Base-by-base conservation (phyloP, 495 filamentous ascomycete genomes). In the Hyaloscypha bicolor region DNA sequence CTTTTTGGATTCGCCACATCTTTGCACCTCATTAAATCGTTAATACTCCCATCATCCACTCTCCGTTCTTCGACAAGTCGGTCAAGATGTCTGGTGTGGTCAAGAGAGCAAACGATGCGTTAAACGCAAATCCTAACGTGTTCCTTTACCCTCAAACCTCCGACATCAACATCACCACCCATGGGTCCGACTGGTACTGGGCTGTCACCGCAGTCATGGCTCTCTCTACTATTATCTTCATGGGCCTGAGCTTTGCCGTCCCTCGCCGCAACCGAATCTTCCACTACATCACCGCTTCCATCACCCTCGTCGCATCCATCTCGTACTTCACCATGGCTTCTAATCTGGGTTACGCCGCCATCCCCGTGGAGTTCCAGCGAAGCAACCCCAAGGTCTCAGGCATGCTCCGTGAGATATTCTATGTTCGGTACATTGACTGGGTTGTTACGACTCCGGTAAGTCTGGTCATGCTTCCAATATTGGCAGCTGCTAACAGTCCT, bases 301-400 rank as follows among this genome's bases (percentile, higher is more conserved):
- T 87, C 68, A 84, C 88, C 19, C 75, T 88, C 56, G 84, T 91
- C 21, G 85, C 87, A 8, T 77, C 85, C 29, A 85, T 90, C 66
- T 82, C 88, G 35, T 91, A 92, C 73, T 93, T 87, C 75, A 81
- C 84, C 69, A 88, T 91, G 83, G 88, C 81, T 51, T 86, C 87
- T 6, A 86, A 91, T 72, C 77, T 93, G 0, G 90, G 90, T 59
- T 88, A 84, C 76, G 85, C 83, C 11, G 82, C 87, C 22, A 88
- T 91, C 65, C 70, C 72, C 11, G 84, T 87, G 31, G 79, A 89
- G 69, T 89, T 83, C 68, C 68, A 67, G 8, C 79, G 83, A 9
- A 70, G 65, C 60, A 77, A 81, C 25, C 71, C 75, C 39, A 75
- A 77, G 29, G 79, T 84, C 5, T 53, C 69, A 11, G 83, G 83